Evolutionary conservation across 2,329 filamentous ascomycete genomes (phyloP), one percentile per base, ranked within the genome.

Genomic region (Cercospora sojina): DNA sequence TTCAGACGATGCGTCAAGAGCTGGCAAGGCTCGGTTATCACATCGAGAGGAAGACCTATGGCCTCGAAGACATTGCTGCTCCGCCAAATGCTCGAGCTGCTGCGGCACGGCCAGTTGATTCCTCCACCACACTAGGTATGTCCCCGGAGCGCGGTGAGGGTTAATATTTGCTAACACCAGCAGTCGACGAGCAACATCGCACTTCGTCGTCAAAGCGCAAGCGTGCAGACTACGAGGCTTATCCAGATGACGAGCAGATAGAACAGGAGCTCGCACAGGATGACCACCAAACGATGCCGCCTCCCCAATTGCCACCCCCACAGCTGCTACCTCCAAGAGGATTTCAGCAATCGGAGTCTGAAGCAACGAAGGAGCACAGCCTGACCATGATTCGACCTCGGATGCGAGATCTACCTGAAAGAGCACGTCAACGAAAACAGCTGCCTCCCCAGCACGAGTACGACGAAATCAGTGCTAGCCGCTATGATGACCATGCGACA

Each of bases 121-220:
- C 64, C 41, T 69, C 69, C 12, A 68, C 71, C 4, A 71, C 68
- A 4, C 58, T 67, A 10, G 63, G 70, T 70, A 64, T 10, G 59
- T 20, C n/a, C 16, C 12, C 31, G 18, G 8, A 13, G 12, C 8
- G n/a, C 16, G 31, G 7, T 53, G 6, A 32, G 6, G 6, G 18
- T 18, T 9, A 20, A 18, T 1, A 18, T 18, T 51, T 16, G 62
- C 65, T 67, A 20, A 65, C 56, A 25, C 27, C 49, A 18, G 12
- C 32, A 72, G 66, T 69, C 4, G 66, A 62, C 10, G 67, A 67
- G 41, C 60, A 67, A 13, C 56, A 70, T 47, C 62, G 64, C 56
- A 68, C 67, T 16, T 75, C 73, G 3, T 73, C 72, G 7, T 69
- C 74, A 41, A 77, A 79, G 49, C 66, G 77, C 5, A 76, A 78